A percentile compares a stretch with the other conserved stretches of the same genome.
Evolutionary conservation across 495 filamentous ascomycete species (phyloP).

Genomic region (Hyaloscypha hepaticicola): DNA sequence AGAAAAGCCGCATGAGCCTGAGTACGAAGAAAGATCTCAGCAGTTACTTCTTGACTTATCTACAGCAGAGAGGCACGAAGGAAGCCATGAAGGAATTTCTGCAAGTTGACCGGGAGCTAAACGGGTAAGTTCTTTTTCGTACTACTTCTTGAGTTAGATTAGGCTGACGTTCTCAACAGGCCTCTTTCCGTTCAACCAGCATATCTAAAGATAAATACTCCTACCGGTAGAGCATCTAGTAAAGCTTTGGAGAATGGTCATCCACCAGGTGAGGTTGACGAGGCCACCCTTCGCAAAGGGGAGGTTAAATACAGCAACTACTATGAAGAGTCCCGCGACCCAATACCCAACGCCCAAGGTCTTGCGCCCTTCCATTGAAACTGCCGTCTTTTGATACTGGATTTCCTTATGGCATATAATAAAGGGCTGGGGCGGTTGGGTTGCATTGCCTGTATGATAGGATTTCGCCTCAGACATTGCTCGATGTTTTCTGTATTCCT

Average conservation of each 20-base stretch:
- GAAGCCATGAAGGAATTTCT: constrained; percentile 86
- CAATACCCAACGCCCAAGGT: constrained; percentile 24
- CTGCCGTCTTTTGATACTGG: too few relatives aligned
- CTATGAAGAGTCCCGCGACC: constrained; percentile 60
- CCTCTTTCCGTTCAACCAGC: constrained; percentile 48
- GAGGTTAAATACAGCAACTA: constrained; percentile 64
- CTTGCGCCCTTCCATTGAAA: constrained; percentile 28
- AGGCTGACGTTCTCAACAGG: constrained; percentile 37
- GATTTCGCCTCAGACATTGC: background rate
- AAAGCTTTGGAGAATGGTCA: constrained; percentile 59
- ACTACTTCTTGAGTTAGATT: constrained; percentile 15
- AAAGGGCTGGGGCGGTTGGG: constrained; percentile 4
- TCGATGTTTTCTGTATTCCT: background rate
- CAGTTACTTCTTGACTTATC: constrained; percentile 76
- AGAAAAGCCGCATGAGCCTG: constrained; percentile 68
- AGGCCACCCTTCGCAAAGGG: constrained; percentile 59
- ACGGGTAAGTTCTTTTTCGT: constrained; percentile 58
- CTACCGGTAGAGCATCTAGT: constrained; percentile 22
- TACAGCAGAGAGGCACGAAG: constrained; percentile 81
- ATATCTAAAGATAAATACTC: constrained; percentile 13
- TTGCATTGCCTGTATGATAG: constrained; percentile 21
- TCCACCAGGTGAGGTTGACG: constrained; percentile 58
- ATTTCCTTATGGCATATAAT: constrained; percentile 2
- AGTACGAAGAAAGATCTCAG: constrained; percentile 73
- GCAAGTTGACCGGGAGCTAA: constrained; percentile 78